Evolutionary conservation across 306 rosid genomes (phyloP), one percentile per base, ranked within the genome.

Genomic region (Hippophae gyantsensis): DNA sequence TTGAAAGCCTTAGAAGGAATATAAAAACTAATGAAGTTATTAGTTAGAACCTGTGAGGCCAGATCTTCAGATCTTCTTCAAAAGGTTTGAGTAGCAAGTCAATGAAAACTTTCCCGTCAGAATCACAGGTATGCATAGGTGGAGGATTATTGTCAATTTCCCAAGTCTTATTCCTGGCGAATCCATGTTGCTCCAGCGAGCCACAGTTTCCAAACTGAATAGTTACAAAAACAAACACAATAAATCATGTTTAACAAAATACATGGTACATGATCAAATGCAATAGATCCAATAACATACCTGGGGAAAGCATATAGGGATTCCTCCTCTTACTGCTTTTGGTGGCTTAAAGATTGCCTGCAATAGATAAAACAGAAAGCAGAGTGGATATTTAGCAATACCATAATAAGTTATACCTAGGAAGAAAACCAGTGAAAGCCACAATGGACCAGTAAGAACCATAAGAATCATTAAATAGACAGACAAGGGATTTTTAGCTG

Each of bases 231-330:
- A 23, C 51, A 48, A 74, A 56, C 23, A 41, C 57, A 7, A 54
- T 47, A 49, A 65, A 70, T 44, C 10, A 32, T 25, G 43, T 52
- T 12, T 50, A 8, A 57, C 6, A 14, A 50, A 53, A 54, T 10
- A 26, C 5, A 6, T 6, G n/a, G 38, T 32, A 32, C 45, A 11
- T 6, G 40, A 49, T 14, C 45, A 13, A 12, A 53, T 60, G 7
- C 59, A 44, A 40, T 26, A 52, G 54, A 42, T 6, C 46, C 38
- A 32, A 32, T 32, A 32, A 32, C 9, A 32, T 71, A 87, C 96
- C 88, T 92, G 96, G 14, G 99, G 96, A 48, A 92, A 92, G 68
- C 99, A 88, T 54, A 88, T 83, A 68, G 89, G 90, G 63, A 92
- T 88, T 71, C 99, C 99, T 71, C 96, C 99, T 70, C 96, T 62